These are phyloP conservation scores for Taphrina populina DNA, from an alignment of 1,139 yeast species.

Conservation along the genomic window DNA sequence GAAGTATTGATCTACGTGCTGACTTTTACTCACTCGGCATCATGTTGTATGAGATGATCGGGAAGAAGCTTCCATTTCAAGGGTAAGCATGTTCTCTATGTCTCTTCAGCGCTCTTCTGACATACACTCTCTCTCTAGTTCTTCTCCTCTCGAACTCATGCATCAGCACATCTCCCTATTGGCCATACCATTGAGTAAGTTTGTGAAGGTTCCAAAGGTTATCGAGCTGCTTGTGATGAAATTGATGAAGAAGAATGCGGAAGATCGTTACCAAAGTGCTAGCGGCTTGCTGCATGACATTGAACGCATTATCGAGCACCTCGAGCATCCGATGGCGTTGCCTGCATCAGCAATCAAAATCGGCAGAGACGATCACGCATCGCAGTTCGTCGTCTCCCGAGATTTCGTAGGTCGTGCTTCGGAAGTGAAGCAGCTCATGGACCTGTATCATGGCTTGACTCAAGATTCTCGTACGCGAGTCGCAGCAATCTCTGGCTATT, in stretches of 20 bases:
- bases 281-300: slow-evolving; percentile 20
- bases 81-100: not conserved
- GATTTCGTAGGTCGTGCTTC: slow-evolving; percentile 23
- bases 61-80: slow-evolving; percentile 13
- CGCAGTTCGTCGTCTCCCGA: slow-evolving; percentile 15
- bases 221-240: slow-evolving; percentile 17
- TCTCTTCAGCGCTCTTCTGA: not conserved
- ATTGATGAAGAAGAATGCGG: slow-evolving; percentile 26
- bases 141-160: slow-evolving; percentile 19
- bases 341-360: not conserved
- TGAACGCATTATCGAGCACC: slow-evolving; percentile 17
- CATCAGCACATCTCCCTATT: slow-evolving; percentile 24
- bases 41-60: slow-evolving; percentile 25
- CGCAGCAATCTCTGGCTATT: slow-evolving; percentile 27
- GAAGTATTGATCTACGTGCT: slow-evolving; percentile 25
- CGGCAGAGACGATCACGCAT: slow-evolving; percentile 28
- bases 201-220: not conserved
- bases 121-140: not conserved
- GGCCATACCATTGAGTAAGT: slow-evolving; percentile 1
- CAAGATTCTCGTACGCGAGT: slow-evolving; percentile 13
- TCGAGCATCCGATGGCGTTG: not conserved
- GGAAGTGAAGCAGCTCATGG: slow-evolving; percentile 10
- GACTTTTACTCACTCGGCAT: slow-evolving; percentile 33
- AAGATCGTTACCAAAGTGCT: slow-evolving; percentile 28
- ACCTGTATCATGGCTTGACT: slow-evolving; percentile 2